Conservation (phyloP, 176 grass and related monocot species). For the Raddia guianensis region DNA sequence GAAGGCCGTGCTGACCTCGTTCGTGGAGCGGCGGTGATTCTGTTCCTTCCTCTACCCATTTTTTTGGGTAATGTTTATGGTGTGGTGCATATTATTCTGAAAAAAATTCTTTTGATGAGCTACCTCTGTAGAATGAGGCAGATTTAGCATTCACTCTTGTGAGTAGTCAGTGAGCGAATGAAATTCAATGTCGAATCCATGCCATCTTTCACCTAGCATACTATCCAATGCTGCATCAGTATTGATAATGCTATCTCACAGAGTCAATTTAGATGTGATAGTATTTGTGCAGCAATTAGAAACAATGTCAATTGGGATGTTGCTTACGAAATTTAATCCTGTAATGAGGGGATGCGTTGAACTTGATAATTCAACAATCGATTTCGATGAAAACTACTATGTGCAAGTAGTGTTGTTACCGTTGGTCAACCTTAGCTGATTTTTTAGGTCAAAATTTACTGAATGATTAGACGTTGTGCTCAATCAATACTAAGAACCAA, state of each 20-base stretch:
- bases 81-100: not conserved
- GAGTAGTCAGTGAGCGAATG: not conserved
- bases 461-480: not conserved
- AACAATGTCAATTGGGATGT: not conserved
- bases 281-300: not conserved
- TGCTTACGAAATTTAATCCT: not conserved
- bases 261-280: not conserved
- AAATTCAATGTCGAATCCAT: not conserved
- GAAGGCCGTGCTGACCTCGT: slow-evolving; percentile 80
- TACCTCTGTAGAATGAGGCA: not conserved
- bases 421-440: not conserved
- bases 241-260: not conserved
- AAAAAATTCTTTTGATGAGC: not conserved
- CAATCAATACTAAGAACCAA: not conserved
- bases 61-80: not conserved
- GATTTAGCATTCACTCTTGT: not conserved
- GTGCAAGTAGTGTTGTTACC: not conserved
- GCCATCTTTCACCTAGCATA: not conserved
- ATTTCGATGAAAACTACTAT: not conserved
- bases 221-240: not conserved
- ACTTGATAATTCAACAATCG: not conserved
- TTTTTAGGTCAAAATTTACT: not conserved
- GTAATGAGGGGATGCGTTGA: not conserved
- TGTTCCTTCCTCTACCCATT: not conserved
- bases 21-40: slow-evolving; percentile 76